Percentiles rank a stretch among this genome's conserved stretches.
These are phyloP conservation scores for Globisporangium iwayamae DNA, from an alignment of 352 stramenopile species.

Conservation along the genomic window DNA sequence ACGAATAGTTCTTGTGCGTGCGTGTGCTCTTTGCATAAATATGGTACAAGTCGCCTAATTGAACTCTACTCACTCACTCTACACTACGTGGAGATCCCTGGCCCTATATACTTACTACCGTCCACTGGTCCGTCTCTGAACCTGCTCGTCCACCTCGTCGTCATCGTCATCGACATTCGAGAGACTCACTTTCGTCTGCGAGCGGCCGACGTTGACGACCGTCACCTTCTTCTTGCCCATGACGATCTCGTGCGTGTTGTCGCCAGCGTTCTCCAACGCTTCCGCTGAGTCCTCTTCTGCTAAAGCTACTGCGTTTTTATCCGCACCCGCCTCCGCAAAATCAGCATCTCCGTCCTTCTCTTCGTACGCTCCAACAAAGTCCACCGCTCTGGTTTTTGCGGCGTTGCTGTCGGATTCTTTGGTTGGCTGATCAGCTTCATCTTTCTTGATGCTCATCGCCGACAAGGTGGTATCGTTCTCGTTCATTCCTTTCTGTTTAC, in stretches of 20 bases:
- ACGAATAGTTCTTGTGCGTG: neutral
- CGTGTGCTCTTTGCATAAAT: neutral
- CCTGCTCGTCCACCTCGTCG: neutral
- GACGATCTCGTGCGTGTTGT: slow-evolving; percentile 25
- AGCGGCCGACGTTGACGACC: slow-evolving; percentile 35
- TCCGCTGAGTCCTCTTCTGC: neutral
- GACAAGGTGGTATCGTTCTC: neutral
- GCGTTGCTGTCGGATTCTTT: slow-evolving; percentile 7
- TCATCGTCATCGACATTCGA: slow-evolving; percentile 4
- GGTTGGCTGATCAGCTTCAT: neutral
- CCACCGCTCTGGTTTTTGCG: slow-evolving; percentile 6
- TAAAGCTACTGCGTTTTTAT: neutral
- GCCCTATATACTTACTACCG: neutral
- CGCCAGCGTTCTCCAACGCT: slow-evolving; percentile 10
- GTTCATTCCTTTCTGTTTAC: neutral
- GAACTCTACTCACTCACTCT: neutral
- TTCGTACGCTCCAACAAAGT: slow-evolving; percentile 18
- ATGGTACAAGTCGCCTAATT: neutral
- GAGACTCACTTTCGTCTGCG: slow-evolving; percentile 33
- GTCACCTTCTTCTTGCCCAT: slow-evolving; percentile 37
- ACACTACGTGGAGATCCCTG: neutral
- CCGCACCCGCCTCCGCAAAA: slow-evolving; percentile 2
- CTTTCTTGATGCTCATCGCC: neutral
- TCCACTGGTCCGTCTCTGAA: neutral
- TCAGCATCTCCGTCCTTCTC: slow-evolving; percentile 12